A percentile compares a stretch with the other conserved stretches of the same genome.
These are phyloP conservation scores for Exophiala sideris DNA, from an alignment of 2,329 filamentous ascomycete species.

Conservation along the genomic window DNA sequence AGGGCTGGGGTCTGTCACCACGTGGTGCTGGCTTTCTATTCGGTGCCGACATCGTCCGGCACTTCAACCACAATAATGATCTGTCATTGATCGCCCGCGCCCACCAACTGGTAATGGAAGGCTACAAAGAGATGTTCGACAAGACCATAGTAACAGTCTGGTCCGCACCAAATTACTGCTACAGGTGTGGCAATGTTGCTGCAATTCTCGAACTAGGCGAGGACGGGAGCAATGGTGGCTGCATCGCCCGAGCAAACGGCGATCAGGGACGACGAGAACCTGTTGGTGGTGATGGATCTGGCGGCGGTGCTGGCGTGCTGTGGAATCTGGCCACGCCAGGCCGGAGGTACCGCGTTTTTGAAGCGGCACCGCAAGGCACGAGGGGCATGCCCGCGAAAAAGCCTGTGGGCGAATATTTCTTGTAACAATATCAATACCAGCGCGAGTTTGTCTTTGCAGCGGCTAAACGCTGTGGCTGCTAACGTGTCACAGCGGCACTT, in stretches of 20 bases:
- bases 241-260: conserved; percentile 39
- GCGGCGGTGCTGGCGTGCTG: conserved; percentile 19
- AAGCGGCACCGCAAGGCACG: conserved; percentile 92
- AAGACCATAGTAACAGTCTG: conserved; percentile 96
- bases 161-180: conserved; percentile 96
- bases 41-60: conserved; percentile 89
- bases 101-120: conserved; percentile 98
- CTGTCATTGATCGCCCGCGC: conserved; percentile 87
- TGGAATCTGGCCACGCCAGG: conserved; percentile 63
- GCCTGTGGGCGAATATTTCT: conserved; percentile 93
- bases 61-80: conserved; percentile 93
- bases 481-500: no score
- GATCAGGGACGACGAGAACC: conserved; percentile 40
- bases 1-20: conserved; percentile 92
- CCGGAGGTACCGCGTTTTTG: conserved; percentile 88
- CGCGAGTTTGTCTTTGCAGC: not conserved
- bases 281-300: conserved; percentile 23
- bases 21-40: conserved; percentile 95
- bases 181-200: conserved; percentile 91
- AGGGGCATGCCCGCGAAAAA: conserved; percentile 99
- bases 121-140: conserved; percentile 99
- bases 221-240: conserved; percentile 56
- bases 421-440: conserved; percentile 42
- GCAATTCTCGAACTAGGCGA: conserved; percentile 82
- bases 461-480: not conserved